These are phyloP conservation scores for Ramaria rubella DNA, from an alignment of 768 basidiomycete genomes.

Conservation along the genomic window DNA sequence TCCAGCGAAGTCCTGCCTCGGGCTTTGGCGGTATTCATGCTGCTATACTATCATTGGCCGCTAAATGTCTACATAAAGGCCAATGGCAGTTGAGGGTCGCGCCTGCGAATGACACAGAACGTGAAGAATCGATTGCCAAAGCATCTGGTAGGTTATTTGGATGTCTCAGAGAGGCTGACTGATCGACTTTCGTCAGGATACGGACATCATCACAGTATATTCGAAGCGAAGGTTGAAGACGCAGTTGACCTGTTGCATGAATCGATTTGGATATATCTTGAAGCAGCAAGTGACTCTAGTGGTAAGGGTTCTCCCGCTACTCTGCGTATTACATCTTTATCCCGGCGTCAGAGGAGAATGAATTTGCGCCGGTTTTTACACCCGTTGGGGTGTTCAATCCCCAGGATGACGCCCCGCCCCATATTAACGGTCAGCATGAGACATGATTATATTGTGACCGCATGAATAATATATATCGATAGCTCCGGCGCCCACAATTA, in stretches of 20 bases:
- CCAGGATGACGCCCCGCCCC: conserved; percentile 47
- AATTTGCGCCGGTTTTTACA: conserved; percentile 65
- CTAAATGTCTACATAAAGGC: conserved; percentile 57
- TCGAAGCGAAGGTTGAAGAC: conserved; percentile 48
- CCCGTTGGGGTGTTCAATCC: conserved; percentile 54
- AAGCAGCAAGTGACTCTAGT: conserved; percentile 65
- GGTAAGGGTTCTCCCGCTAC: conserved; percentile 31
- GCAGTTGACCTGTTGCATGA: conserved; percentile 56
- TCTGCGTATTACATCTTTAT: neutral
- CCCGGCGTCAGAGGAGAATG: conserved; percentile 43
- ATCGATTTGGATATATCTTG: conserved; percentile 59
- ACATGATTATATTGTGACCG: neutral
- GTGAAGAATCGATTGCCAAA: conserved; percentile 43
- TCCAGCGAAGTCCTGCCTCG: conserved; percentile 26
- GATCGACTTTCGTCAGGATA: conserved; percentile 33
- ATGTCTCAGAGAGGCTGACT: neutral
- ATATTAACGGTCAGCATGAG: conserved; percentile 33
- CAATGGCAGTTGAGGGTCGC: conserved; percentile 50
- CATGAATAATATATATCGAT: no score
- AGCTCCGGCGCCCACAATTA: conserved; percentile 74
- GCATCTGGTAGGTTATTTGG: conserved; percentile 42
- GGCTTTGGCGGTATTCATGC: conserved; percentile 85
- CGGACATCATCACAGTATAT: conserved; percentile 33
- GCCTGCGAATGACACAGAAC: conserved; percentile 64
- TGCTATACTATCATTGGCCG: conserved; percentile 67